Percentiles rank a stretch among this genome's conserved stretches.
phyloP scores from a whole-genome alignment of 2,329 filamentous ascomycete species.

The Ascosphaera apis region DNA sequence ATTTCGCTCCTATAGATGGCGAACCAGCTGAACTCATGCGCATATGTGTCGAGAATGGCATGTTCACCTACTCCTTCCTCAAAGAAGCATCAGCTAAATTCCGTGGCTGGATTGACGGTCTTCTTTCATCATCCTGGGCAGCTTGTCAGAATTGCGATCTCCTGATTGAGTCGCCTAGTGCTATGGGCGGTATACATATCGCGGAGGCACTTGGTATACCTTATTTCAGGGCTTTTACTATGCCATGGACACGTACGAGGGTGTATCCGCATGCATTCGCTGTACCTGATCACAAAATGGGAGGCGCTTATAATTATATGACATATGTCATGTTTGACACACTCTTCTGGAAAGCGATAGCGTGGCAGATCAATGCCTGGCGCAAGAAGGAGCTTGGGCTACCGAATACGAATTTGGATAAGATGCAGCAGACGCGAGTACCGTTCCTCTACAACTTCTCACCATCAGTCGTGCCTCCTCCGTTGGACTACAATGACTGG shows the following conservation, averaged over 20 bases:
- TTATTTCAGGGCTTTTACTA: slow-evolving; percentile 93
- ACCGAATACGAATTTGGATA: slow-evolving; percentile 61
- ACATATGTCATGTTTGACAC: slow-evolving; percentile 94
- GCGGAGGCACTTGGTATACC: slow-evolving; percentile 81
- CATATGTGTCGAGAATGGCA: slow-evolving; percentile 89
- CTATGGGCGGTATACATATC: slow-evolving; percentile 95
- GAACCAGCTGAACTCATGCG: slow-evolving; percentile 89
- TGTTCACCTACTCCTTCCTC: slow-evolving; percentile 83
- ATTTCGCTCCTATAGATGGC: slow-evolving; percentile 69
- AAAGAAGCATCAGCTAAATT: slow-evolving; percentile 71
- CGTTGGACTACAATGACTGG: slow-evolving; percentile 92
- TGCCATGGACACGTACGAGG: slow-evolving; percentile 93
- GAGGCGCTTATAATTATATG: slow-evolving; percentile 82
- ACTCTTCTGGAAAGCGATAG: slow-evolving; percentile 86
- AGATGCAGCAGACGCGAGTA: slow-evolving; percentile 91
- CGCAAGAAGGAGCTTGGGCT: slow-evolving; percentile 57
- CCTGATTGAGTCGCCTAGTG: slow-evolving; percentile 82
- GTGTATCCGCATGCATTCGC: slow-evolving; percentile 95
- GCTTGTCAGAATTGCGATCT: slow-evolving; percentile 75
- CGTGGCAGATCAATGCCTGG: slow-evolving; percentile 82
- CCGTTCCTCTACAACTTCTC: slow-evolving; percentile 97
- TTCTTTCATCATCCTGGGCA: slow-evolving; percentile 57
- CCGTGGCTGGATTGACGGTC: slow-evolving; percentile 80
- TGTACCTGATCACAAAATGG: slow-evolving; percentile 80
- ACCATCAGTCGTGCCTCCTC: slow-evolving; percentile 76